phyloP scores from a whole-genome alignment of 1,139 yeast genomes.

The Taphrina wiesneri region DNA sequence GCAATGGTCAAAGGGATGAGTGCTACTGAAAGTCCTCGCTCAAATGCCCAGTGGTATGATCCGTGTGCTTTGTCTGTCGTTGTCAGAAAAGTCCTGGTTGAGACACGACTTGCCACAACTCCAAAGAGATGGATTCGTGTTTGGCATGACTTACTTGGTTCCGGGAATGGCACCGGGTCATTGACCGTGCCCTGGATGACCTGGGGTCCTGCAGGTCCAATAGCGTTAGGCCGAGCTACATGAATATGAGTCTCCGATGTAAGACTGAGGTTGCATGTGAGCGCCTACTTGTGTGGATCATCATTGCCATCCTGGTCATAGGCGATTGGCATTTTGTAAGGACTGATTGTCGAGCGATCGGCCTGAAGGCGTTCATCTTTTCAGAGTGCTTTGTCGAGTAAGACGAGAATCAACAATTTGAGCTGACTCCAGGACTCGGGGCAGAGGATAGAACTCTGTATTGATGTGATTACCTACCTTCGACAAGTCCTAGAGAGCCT shows the following conservation, averaged over 20 bases:
- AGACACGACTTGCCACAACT: background rate
- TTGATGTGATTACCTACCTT: background rate
- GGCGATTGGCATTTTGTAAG: conserved; percentile 21
- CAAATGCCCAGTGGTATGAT: conserved; percentile 86
- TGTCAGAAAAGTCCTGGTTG: background rate
- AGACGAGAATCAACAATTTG: background rate
- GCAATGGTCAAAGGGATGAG: conserved; percentile 72
- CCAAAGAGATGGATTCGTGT: background rate
- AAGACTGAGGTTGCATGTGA: background rate
- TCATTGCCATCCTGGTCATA: background rate
- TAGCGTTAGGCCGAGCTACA: conserved; percentile 23
- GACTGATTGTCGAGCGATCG: conserved; percentile 13
- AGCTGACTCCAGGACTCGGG: background rate
- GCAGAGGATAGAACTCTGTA: no score
- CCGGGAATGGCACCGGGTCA: conserved; percentile 72
- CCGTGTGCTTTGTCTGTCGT: conserved; percentile 56
- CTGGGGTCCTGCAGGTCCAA: conserved; percentile 56
- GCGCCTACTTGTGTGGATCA: conserved; percentile 13
- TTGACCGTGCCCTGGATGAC: conserved; percentile 60
- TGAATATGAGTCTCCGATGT: background rate
- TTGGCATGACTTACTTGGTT: conserved; percentile 49
- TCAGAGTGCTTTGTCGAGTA: background rate
- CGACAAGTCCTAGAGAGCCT: background rate
- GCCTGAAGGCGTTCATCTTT: conserved; percentile 2
- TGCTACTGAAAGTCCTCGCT: conserved; percentile 64